Percentiles rank a stretch among this genome's conserved stretches.
phyloP scores from a whole-genome alignment of 306 rosid genomes.

The Trifolium pratense region DNA sequence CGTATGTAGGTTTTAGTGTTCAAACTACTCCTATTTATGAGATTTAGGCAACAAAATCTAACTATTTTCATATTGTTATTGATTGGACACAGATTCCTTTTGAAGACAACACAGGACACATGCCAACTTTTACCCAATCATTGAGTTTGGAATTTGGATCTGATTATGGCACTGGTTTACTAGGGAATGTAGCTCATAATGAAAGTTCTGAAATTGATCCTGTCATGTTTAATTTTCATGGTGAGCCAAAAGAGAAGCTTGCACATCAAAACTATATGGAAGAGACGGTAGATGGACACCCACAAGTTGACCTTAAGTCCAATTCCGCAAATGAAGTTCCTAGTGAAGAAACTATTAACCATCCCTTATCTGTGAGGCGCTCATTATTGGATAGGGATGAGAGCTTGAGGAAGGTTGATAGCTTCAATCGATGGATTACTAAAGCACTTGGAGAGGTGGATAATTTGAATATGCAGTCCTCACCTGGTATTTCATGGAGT shows the following conservation, averaged over 20 bases:
- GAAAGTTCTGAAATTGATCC: conserved; percentile 47
- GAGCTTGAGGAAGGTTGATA: conserved; percentile 87
- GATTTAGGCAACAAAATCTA: conserved; percentile 21
- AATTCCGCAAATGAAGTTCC: conserved; percentile 49
- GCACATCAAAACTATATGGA: conserved; percentile 43
- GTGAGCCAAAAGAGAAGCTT: conserved; percentile 49
- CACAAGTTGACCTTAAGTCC: conserved; percentile 36
- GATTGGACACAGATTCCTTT: conserved; percentile 57
- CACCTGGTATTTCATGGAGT: conserved; percentile 82
- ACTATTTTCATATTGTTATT: conserved; percentile 39
- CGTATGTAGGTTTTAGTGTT: neutral
- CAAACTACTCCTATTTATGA: neutral
- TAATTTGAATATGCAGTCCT: conserved; percentile 74
- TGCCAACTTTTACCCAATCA: conserved; percentile 56
- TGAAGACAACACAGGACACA: conserved; percentile 56
- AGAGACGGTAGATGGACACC: conserved; percentile 53
- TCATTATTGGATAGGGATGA: conserved; percentile 67
- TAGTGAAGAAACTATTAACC: conserved; percentile 57
- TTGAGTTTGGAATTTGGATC: conserved; percentile 54
- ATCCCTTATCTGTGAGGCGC: conserved; percentile 59
- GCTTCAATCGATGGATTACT: conserved; percentile 84
- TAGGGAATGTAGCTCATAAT: conserved; percentile 44
- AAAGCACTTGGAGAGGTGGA: conserved; percentile 83
- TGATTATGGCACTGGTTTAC: conserved; percentile 42
- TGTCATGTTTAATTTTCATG: conserved; percentile 43